phyloP scores from a whole-genome alignment of 176 grass and related monocot species.

The Otatea glauca region DNA sequence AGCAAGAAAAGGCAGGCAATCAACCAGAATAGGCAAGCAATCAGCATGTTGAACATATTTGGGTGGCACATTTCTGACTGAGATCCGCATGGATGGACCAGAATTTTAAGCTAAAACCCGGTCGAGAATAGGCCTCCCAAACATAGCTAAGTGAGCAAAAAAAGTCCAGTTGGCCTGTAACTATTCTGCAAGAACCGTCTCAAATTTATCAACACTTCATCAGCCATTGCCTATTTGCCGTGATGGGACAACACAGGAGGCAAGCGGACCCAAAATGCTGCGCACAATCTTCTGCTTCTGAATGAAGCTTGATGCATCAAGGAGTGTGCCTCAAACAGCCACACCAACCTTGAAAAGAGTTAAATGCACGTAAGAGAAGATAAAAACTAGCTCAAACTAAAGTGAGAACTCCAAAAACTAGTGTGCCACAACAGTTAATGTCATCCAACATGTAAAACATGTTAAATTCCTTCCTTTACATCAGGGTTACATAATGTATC shows the following conservation, averaged over 20 bases:
- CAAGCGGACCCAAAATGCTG: not conserved
- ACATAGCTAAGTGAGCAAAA: no score
- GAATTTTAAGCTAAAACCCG: no score
- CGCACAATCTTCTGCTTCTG: not conserved
- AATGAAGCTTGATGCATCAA: not conserved
- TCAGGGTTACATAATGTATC: not conserved
- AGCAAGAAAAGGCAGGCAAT: no score
- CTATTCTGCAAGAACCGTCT: no score
- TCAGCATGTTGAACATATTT: no score
- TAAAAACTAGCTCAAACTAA: not conserved
- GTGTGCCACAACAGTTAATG: not conserved
- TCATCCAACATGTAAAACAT: not conserved
- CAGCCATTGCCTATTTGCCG: not conserved
- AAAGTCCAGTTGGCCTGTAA: no score
- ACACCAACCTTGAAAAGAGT: not conserved
- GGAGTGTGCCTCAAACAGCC: not conserved
- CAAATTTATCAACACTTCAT: no score
- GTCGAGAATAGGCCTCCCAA: no score
- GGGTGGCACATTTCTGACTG: no score
- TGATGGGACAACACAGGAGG: not conserved
- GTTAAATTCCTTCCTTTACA: not conserved
- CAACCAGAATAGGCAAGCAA: no score
- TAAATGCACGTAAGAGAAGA: not conserved
- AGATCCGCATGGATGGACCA: no score
- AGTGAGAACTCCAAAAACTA: not conserved